Evolutionary conservation across 768 basidiomycete genomes (phyloP).

Genomic region (Gelatoporia subvermispora): DNA sequence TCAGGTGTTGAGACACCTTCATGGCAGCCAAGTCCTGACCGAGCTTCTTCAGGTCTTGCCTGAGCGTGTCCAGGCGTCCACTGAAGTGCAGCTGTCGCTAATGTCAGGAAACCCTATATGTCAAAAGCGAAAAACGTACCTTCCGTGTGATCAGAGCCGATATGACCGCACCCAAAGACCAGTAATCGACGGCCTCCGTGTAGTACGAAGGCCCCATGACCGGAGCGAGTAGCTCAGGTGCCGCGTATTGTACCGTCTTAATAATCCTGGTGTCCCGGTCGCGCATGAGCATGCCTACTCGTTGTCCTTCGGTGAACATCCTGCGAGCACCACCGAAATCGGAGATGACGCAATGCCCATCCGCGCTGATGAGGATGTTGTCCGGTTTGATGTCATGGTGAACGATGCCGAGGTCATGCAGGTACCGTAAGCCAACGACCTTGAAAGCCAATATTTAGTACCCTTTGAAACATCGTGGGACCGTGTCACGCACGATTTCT

Average conservation of each 20-base stretch:
- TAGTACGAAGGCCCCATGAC: conserved; percentile 25
- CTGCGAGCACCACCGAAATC: conserved; percentile 46
- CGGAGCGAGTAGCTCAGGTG: conserved; percentile 18
- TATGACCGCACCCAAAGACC: conserved; percentile 43
- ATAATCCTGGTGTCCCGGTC: conserved; percentile 2
- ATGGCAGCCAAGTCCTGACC: no score
- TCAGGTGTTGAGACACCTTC: no score
- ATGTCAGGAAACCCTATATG: background rate
- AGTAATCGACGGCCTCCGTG: conserved; percentile 43
- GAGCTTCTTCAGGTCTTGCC: no score
- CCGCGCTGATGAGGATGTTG: conserved; percentile 35
- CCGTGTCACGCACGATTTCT: conserved; percentile 16
- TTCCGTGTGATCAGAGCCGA: conserved; percentile 32
- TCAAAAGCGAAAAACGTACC: conserved; percentile 2
- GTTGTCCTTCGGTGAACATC: conserved; percentile 39
- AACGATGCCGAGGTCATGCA: conserved; percentile 47
- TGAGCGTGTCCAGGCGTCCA: no score
- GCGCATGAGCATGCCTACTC: conserved; percentile 20
- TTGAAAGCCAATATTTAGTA: conserved; percentile 2
- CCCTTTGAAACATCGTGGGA: background rate
- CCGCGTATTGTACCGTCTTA: conserved; percentile 16
- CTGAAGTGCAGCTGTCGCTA: no score
- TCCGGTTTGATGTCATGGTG: conserved; percentile 57
- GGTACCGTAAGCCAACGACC: conserved; percentile 28
- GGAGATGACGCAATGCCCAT: conserved; percentile 43